Base-by-base conservation (phyloP, 2,329 filamentous ascomycete species). In the Claviceps africana region DNA sequence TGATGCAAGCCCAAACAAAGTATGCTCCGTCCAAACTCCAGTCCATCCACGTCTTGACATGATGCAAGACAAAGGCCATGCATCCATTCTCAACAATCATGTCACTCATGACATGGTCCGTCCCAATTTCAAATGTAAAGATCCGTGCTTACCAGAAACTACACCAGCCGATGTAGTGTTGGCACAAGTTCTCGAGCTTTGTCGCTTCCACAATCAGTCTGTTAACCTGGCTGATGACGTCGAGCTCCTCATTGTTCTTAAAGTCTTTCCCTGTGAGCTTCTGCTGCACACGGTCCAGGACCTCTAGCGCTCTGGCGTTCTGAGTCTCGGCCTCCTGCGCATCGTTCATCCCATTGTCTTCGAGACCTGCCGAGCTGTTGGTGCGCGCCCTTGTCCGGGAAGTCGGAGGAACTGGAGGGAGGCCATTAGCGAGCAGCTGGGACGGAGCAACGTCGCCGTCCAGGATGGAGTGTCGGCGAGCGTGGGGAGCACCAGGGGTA, bases 131-230 rank as follows among this genome's bases (percentile, higher is more conserved):
- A 28, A 10, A 17, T 28, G 30, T 31, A 17, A 28, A 25, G 33
- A 40, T 47, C 31, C 28, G 13, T 49, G 49, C 42, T 64, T 70
- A 97, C 91, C 91, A 97, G 77, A 96, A 97, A 70, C 88, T 94
- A 71, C 91, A 97, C 91, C 91, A 97, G 57, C 93, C 93, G 61
- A 97, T 95, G 67, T 96, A 98, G 72, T 97, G 93, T 74, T 97
- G 93, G 66, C 93, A 98, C 56, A 98, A 73, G 67, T 97, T 97
- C 77, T 97, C 93, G 61, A 97, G 75, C 64, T 93, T 96, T 7
- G 93, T 98, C 22, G 93, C 93, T 72, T 98, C 91, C 56, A 86
- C 84, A 60, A 99, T 86, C 61, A 99, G 73, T 67, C 94, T 91
- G 68, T 95, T 91, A 5, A 98, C 94, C 70, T 99, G 93, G 56